phyloP scores from a whole-genome alignment of 306 rosid species.

The Geum urbanum region DNA sequence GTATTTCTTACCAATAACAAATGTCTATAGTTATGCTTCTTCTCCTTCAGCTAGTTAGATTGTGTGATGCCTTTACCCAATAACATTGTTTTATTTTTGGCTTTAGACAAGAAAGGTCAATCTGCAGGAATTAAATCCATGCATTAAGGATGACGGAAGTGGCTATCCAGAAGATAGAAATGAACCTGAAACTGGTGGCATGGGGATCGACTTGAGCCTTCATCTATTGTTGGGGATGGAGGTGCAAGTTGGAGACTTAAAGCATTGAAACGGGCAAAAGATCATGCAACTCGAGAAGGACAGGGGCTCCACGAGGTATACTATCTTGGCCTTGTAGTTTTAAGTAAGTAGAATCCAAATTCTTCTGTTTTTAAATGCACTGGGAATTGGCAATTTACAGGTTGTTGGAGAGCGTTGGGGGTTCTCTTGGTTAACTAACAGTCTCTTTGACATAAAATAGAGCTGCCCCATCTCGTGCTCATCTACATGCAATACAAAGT shows the following conservation, averaged over 20 bases:
- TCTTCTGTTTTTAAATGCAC: background rate
- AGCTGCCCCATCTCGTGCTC: conserved; percentile 91
- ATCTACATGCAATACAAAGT: conserved; percentile 66
- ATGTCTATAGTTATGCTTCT: background rate
- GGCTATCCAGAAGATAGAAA: conserved; percentile 77
- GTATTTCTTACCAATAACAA: background rate
- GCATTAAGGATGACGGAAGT: conserved; percentile 63
- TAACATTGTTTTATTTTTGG: no score
- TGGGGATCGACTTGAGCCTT: conserved; percentile 45
- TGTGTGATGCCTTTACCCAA: background rate
- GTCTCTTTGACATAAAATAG: conserved; percentile 56
- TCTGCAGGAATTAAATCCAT: conserved; percentile 87
- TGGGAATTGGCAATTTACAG: conserved; percentile 37
- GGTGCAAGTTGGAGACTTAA: conserved; percentile 98
- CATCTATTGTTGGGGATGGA: conserved; percentile 87
- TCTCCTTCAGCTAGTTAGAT: background rate
- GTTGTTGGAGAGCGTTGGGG: conserved; percentile 84
- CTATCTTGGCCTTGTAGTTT: conserved; percentile 22
- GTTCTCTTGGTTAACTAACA: conserved; percentile 71
- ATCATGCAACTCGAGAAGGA: conserved; percentile 87
- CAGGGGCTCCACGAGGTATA: conserved; percentile 54
- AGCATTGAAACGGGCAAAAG: conserved; percentile 92
- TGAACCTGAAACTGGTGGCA: conserved; percentile 38
- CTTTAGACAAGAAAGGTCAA: conserved; percentile 45
- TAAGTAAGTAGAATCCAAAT: background rate